These are phyloP conservation scores for Pleurotus sapidus DNA, from an alignment of 768 basidiomycete species.

Conservation along the genomic window DNA sequence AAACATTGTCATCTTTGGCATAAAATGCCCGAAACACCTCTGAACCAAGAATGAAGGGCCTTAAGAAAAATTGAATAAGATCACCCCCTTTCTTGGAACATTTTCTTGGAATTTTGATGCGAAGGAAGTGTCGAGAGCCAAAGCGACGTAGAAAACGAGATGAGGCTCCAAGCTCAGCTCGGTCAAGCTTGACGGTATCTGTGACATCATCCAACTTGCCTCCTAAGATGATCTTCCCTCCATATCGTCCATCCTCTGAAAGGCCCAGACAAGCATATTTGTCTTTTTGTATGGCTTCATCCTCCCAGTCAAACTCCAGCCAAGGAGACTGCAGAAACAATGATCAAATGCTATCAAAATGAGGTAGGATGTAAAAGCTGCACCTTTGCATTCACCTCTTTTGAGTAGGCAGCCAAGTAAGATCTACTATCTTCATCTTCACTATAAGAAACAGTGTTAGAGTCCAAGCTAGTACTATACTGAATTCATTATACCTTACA, in stretches of 20 bases:
- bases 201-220: slow-evolving; percentile 28
- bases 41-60: slow-evolving; percentile 52
- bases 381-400: slow-evolving; percentile 32
- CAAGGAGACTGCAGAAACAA: slow-evolving; percentile 50
- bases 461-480: neutral
- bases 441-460: neutral
- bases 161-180: slow-evolving; percentile 50
- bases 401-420: slow-evolving; percentile 29
- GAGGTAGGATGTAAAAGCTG: neutral
- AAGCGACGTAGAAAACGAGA: slow-evolving; percentile 56
- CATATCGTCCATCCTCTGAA: slow-evolving; percentile 47
- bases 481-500: neutral
- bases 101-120: slow-evolving; percentile 39
- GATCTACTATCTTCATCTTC: slow-evolving; percentile 3
- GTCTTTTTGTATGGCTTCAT: slow-evolving; percentile 29
- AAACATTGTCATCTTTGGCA: slow-evolving; percentile 56
- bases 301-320: slow-evolving; percentile 60
- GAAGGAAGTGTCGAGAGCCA: slow-evolving; percentile 59
- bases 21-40: slow-evolving; percentile 58
- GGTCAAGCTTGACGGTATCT: slow-evolving; percentile 39
- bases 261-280: slow-evolving; percentile 40
- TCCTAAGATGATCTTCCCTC: slow-evolving; percentile 57
- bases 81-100: slow-evolving; percentile 23
- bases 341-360: neutral
- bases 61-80: slow-evolving; percentile 39